phyloP scores from a whole-genome alignment of 345 rosid genomes.

The Camelina neglecta region DNA sequence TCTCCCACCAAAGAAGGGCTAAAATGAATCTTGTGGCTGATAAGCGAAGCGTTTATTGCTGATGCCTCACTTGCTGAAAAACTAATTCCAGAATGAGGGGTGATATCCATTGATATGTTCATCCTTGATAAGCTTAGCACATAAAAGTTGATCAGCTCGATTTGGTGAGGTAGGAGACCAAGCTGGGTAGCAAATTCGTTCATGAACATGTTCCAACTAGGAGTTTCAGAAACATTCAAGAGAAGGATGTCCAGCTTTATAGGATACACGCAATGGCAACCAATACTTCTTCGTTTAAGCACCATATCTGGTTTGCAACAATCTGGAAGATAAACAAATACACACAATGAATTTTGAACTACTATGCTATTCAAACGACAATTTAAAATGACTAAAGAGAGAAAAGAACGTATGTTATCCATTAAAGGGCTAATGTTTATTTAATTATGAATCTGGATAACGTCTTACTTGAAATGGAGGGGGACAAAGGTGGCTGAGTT shows the following conservation, averaged over 20 bases:
- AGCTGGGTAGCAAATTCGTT: conserved; percentile 82
- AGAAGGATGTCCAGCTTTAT: conserved; percentile 95
- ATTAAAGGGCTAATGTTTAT: neutral
- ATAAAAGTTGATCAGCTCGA: conserved; percentile 86
- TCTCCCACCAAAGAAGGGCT: conserved; percentile 74
- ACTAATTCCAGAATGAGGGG: conserved; percentile 81
- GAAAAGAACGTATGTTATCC: neutral
- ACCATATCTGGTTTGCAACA: conserved; percentile 86
- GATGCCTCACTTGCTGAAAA: conserved; percentile 79
- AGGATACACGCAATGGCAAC: conserved; percentile 96
- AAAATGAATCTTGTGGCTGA: conserved; percentile 71
- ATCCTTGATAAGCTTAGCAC: conserved; percentile 66
- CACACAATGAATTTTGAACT: conserved; percentile 33
- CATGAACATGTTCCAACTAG: conserved; percentile 69
- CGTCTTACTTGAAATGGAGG: conserved; percentile 64
- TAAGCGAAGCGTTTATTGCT: conserved; percentile 74
- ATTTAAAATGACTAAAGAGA: neutral
- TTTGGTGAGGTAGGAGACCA: conserved; percentile 72
- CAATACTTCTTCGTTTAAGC: conserved; percentile 70
- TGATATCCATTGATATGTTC: conserved; percentile 94
- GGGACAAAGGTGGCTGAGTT: conserved; percentile 88
- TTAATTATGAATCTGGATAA: conserved; percentile 3
- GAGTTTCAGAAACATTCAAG: conserved; percentile 80
- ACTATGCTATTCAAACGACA: conserved; percentile 1
- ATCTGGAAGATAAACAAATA: conserved; percentile 51